phyloP scores from a whole-genome alignment of 495 filamentous ascomycete species.

The Penicillium lividum region DNA sequence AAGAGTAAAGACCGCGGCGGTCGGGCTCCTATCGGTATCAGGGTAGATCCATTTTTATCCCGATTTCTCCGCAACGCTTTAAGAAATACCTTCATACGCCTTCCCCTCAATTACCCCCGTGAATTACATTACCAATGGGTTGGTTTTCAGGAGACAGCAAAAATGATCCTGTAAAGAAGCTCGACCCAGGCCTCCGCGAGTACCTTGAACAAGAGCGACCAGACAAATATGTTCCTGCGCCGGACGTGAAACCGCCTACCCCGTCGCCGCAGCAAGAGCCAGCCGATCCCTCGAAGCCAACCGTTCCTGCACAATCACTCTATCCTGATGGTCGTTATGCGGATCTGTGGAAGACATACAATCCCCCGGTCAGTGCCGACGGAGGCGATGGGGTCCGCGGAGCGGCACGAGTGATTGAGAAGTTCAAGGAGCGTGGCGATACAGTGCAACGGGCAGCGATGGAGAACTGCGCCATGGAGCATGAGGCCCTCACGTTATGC shows the following conservation, averaged over 20 bases:
- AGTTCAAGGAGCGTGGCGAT: slow-evolving; percentile 77
- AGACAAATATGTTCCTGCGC: slow-evolving; percentile 63
- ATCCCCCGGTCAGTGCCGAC: slow-evolving; percentile 57
- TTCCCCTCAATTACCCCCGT: neutral
- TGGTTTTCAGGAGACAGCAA: slow-evolving; percentile 66
- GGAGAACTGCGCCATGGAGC: slow-evolving; percentile 91
- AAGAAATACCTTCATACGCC: slow-evolving; percentile 8
- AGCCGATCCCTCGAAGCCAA: slow-evolving; percentile 39
- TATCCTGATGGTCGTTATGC: slow-evolving; percentile 87
- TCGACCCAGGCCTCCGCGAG: slow-evolving; percentile 81
- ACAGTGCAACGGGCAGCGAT: slow-evolving; percentile 78
- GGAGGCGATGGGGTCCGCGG: slow-evolving; percentile 56
- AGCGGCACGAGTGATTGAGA: slow-evolving; percentile 75
- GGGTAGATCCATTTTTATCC: slow-evolving; percentile 34
- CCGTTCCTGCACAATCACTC: slow-evolving; percentile 58
- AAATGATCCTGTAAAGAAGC: slow-evolving; percentile 73
- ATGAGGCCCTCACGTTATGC: slow-evolving; percentile 72
- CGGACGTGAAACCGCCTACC: slow-evolving; percentile 22
- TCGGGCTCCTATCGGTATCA: slow-evolving; percentile 23
- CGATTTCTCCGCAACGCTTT: slow-evolving; percentile 31
- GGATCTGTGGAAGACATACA: slow-evolving; percentile 89
- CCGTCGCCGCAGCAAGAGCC: slow-evolving; percentile 19
- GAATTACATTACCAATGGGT: slow-evolving; percentile 45
- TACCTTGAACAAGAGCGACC: slow-evolving; percentile 84
- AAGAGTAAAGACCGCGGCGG: slow-evolving; percentile 25